A percentile compares a stretch with the other conserved stretches of the same genome.
phyloP scores from a whole-genome alignment of 2,329 filamentous ascomycete species.

The Aspergillus sp. region DNA sequence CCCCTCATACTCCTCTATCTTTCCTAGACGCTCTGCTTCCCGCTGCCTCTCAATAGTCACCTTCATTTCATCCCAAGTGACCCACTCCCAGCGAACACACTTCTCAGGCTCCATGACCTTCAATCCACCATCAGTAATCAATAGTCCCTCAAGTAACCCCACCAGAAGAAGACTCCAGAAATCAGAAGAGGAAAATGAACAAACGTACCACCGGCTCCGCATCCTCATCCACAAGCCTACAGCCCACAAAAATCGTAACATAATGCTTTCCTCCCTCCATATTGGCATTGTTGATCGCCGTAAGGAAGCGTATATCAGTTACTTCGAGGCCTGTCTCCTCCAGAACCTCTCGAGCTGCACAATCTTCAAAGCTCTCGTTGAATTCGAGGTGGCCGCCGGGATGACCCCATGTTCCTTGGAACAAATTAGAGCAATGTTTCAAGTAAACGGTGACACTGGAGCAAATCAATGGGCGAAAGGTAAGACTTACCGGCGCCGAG shows the following conservation, averaged over 20 bases:
- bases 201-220: slow-evolving; percentile 57
- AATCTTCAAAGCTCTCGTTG: slow-evolving; percentile 62
- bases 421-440: neutral
- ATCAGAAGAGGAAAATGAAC: neutral
- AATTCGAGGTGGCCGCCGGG: slow-evolving; percentile 76
- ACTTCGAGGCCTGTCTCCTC: slow-evolving; percentile 71
- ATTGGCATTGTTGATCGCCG: slow-evolving; percentile 69
- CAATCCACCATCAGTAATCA: neutral
- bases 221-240: slow-evolving; percentile 50
- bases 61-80: neutral
- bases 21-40: neutral
- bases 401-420: slow-evolving; percentile 62
- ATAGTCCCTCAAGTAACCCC: neutral
- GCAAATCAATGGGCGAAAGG: neutral
- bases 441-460: neutral
- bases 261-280: slow-evolving; percentile 65
- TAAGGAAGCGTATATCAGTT: slow-evolving; percentile 55
- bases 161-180: neutral
- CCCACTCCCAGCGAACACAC: neutral
- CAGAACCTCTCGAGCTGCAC: slow-evolving; percentile 65
- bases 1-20: neutral
- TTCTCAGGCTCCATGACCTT: slow-evolving; percentile 3
- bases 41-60: neutral
- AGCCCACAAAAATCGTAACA: slow-evolving; percentile 69
- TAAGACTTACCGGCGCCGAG: slow-evolving; percentile 48